phyloP scores from a whole-genome alignment of 1,139 yeast species.

The Taiozyma sp. region DNA sequence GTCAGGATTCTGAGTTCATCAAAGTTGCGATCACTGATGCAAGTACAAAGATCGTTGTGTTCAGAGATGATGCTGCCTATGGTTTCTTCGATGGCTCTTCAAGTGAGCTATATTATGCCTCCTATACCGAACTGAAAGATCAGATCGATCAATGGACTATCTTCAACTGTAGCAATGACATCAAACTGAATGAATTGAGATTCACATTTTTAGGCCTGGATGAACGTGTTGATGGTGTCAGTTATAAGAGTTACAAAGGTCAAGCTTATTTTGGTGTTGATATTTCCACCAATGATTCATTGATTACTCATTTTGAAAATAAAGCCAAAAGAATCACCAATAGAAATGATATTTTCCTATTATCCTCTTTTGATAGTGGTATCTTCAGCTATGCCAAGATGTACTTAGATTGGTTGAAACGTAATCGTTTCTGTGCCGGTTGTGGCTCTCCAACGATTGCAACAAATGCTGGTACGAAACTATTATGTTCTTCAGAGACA shows the following conservation, averaged over 20 bases:
- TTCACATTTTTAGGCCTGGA: slow-evolving; percentile 66
- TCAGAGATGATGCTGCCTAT: slow-evolving; percentile 27
- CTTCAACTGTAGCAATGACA: slow-evolving; percentile 18
- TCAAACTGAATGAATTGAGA: slow-evolving; percentile 20
- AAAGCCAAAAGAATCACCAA: slow-evolving; percentile 4
- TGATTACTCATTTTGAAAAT: neutral
- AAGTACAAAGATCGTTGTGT: slow-evolving; percentile 55
- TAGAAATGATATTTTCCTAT: slow-evolving; percentile 24
- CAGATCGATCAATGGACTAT: slow-evolving; percentile 13
- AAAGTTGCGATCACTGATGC: slow-evolving; percentile 45
- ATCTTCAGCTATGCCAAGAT: slow-evolving; percentile 77
- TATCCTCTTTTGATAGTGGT: slow-evolving; percentile 50
- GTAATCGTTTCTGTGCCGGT: slow-evolving; percentile 81
- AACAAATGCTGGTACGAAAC: slow-evolving; percentile 79
- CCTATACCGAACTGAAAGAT: slow-evolving; percentile 10
- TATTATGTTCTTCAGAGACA: slow-evolving; percentile 48
- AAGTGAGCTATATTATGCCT: slow-evolving; percentile 8
- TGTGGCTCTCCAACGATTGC: slow-evolving; percentile 74
- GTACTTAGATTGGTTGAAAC: slow-evolving; percentile 79
- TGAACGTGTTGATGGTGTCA: slow-evolving; percentile 38
- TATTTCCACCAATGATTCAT: slow-evolving; percentile 31
- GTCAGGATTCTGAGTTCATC: slow-evolving; percentile 64
- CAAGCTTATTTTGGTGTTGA: slow-evolving; percentile 78
- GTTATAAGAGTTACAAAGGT: slow-evolving; percentile 52
- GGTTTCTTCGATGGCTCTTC: slow-evolving; percentile 5